Conservation (phyloP, 2,329 filamentous ascomycete genomes). For the Aureobasidium subglaciale region DNA sequence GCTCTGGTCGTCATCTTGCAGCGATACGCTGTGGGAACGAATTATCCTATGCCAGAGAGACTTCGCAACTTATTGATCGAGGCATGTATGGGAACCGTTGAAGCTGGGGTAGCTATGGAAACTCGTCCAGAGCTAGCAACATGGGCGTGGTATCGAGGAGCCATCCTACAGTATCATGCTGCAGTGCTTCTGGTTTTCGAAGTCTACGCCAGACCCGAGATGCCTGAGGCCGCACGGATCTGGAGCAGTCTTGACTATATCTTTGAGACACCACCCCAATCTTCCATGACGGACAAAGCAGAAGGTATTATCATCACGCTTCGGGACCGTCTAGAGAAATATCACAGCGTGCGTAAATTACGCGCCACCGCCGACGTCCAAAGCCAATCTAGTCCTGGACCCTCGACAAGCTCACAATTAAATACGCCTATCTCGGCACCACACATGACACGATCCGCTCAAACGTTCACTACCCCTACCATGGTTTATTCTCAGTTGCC, state of each 20-base stretch:
- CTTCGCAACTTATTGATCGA: conserved; percentile 57
- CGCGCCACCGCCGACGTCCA: conserved; percentile 22
- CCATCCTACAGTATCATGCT: conserved; percentile 65
- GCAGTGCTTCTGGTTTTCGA: conserved; percentile 63
- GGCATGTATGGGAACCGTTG: conserved; percentile 49
- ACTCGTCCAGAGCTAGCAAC: conserved; percentile 44
- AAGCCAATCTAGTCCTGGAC: background rate
- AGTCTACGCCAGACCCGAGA: conserved; percentile 52
- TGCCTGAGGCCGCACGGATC: conserved; percentile 56
- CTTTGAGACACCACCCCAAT: conserved; percentile 52
- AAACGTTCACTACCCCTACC: conserved; percentile 7
- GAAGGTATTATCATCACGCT: conserved; percentile 57
- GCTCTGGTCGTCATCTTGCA: conserved; percentile 62
- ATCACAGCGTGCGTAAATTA: conserved; percentile 51
- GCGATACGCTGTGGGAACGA: conserved; percentile 52
- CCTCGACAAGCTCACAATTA: background rate
- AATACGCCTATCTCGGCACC: background rate
- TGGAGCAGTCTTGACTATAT: conserved; percentile 68
- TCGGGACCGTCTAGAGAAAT: conserved; percentile 52
- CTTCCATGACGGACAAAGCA: conserved; percentile 51
- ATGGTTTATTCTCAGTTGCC: conserved; percentile 12
- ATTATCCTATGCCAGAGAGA: conserved; percentile 51
- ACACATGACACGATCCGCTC: conserved; percentile 7
- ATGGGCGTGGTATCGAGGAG: conserved; percentile 66
- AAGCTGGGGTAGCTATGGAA: conserved; percentile 50